Percentiles rank a stretch among this genome's conserved stretches.
Evolutionary conservation across 2,329 filamentous ascomycete species (phyloP).

Genomic region (Westerdykella aurantiaca): DNA sequence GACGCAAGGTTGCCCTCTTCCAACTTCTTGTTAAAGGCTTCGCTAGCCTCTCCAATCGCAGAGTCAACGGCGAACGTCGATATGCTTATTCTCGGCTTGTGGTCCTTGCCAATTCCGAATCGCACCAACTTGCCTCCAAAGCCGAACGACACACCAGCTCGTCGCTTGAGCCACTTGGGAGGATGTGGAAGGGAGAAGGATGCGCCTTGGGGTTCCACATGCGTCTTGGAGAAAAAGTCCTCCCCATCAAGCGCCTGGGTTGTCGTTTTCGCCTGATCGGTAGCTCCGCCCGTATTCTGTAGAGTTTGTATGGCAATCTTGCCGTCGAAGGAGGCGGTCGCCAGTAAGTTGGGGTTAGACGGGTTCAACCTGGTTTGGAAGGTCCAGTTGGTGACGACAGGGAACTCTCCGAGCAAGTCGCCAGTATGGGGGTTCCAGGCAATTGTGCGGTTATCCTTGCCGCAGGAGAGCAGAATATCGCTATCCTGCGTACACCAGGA

Average conservation of each 20-base stretch:
- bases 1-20: conserved; percentile 67
- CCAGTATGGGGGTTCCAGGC: conserved; percentile 96
- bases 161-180: conserved; percentile 84
- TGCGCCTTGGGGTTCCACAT: conserved; percentile 82
- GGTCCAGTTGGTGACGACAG: conserved; percentile 98
- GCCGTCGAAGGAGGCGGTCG: conserved; percentile 94
- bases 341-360: conserved; percentile 83
- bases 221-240: conserved; percentile 92
- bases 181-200: conserved; percentile 82
- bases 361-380: conserved; percentile 95
- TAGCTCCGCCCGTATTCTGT: conserved; percentile 81
- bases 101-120: conserved; percentile 61
- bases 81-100: conserved; percentile 72
- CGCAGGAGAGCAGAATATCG: conserved; percentile 82
- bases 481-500: conserved; percentile 94
- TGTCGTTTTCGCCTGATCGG: conserved; percentile 52
- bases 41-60: conserved; percentile 73
- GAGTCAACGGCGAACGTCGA: conserved; percentile 85
- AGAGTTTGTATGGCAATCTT: conserved; percentile 91
- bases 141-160: conserved; percentile 81
- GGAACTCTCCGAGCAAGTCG: conserved; percentile 82
- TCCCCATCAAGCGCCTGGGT: conserved; percentile 74
- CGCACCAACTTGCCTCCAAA: conserved; percentile 90
- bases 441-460: conserved; percentile 92
- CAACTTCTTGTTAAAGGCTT: conserved; percentile 80